A percentile compares a stretch with the other conserved stretches of the same genome.
These are phyloP conservation scores for Lepidium africanum DNA, from an alignment of 345 rosid species.

Conservation along the genomic window DNA sequence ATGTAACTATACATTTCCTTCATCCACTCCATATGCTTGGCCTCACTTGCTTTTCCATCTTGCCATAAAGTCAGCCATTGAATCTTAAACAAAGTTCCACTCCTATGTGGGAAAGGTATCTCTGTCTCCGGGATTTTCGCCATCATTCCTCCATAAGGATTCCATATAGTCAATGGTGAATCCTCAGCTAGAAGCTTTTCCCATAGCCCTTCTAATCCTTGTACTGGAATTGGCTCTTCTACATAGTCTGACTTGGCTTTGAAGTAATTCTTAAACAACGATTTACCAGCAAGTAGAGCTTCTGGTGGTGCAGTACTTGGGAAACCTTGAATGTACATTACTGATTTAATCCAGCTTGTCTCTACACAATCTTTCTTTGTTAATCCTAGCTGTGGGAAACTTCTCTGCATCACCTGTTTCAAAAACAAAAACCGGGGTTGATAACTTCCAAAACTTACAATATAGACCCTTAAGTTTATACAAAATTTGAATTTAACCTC, in stretches of 20 bases:
- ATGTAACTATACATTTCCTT: constrained; percentile 30
- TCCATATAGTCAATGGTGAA: constrained; percentile 25
- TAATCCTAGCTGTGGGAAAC: constrained; percentile 60
- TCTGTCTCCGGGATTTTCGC: constrained; percentile 28
- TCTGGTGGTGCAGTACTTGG: constrained; percentile 37
- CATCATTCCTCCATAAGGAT: constrained; percentile 32
- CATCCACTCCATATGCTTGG: constrained; percentile 31
- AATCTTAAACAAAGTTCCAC: constrained; percentile 25
- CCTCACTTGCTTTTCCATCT: constrained; percentile 26
- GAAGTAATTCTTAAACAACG: constrained; percentile 44
- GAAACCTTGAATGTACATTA: constrained; percentile 49
- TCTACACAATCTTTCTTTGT: constrained; percentile 39
- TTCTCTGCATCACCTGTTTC: constrained; percentile 33
- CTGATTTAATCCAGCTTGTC: constrained; percentile 60
- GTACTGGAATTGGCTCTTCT: constrained; percentile 30
- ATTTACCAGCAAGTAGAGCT: constrained; percentile 43
- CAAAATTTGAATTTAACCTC: not conserved
- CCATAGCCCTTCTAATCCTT: constrained; percentile 27
- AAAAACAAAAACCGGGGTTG: not conserved
- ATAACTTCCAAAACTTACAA: not conserved
- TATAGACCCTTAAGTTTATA: not conserved
- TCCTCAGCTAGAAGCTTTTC: constrained; percentile 21
- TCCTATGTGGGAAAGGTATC: constrained; percentile 33
- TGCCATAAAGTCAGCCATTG: constrained; percentile 28
- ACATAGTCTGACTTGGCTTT: constrained; percentile 73